Base-by-base conservation (phyloP, 1,284 basidiomycete genomes). In the Takashimella koratensis region DNA sequence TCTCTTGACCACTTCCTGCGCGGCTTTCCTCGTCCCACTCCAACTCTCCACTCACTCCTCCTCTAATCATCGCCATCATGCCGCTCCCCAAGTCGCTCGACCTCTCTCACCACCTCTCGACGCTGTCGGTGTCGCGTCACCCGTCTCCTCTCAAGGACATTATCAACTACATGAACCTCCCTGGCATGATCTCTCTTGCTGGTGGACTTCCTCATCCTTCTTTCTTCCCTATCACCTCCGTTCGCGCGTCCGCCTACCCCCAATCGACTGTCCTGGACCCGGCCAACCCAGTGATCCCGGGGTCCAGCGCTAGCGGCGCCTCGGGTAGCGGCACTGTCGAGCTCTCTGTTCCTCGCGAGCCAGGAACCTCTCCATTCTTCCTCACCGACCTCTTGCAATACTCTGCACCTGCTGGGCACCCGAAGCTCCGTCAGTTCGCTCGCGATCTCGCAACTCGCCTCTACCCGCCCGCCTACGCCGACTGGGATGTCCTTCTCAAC, bases 331-430 rank as follows among this genome's bases (percentile, higher is more conserved):
- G 24, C 58, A 78, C 3, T 60, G 83, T 24, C 63, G 88, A 41
- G 83, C 82, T 87, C 19, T 82, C 87, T 56, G 76, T 80, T 44
- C 64, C 74, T 3, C 58, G 51, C 19, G 19, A 48, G n/a, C 3
- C 47, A n/a, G 58, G 57, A 3, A 72, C 70, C 19, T 77, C 80
- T 50, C 79, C 81, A 0, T 75, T 52, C 51, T 22, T 69, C 22
- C 71, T 88, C 45, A 76, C 75, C 16, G 74, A 87, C 26, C 82
- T 81, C 5, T 78, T 91, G 41, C 88, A 91, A 71, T 91, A 90
- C 64, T 80, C 83, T 52, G 60, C 60, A 21, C 66, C 63, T 1
- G 44, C 57, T 10, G 71, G 71, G 3, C 60, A 65, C 21, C 53
- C 47, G 2, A 45, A 52, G 0, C 47, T 70, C 8, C 54, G 52